Evolutionary conservation across 2,329 filamentous ascomycete species (phyloP).

Genomic region (Meredithiella fracta): DNA sequence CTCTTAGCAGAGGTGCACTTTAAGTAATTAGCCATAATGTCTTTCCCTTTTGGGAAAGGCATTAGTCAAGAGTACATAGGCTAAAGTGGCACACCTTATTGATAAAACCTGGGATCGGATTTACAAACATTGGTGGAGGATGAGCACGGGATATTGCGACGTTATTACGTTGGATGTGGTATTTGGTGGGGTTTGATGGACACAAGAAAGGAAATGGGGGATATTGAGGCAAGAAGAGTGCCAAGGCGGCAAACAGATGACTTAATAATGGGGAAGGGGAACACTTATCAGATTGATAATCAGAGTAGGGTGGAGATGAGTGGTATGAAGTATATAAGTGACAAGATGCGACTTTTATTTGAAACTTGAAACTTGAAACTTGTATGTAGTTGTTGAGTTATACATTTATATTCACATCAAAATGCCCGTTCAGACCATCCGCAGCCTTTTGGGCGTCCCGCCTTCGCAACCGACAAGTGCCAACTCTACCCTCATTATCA

Average conservation of each 20-base stretch:
- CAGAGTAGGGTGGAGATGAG: background rate
- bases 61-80: background rate
- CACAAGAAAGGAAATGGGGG: too few relatives aligned
- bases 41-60: background rate
- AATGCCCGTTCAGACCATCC: background rate
- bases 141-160: background rate
- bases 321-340: background rate
- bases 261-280: too few relatives aligned
- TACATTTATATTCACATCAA: background rate
- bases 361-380: too few relatives aligned
- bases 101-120: too few relatives aligned
- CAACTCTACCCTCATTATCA: background rate
- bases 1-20: conserved; percentile 12
- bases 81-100: too few relatives aligned
- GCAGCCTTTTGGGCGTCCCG: background rate
- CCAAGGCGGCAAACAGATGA: too few relatives aligned
- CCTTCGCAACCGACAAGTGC: background rate
- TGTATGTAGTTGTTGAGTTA: too few relatives aligned
- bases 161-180: too few relatives aligned
- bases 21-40: conserved; percentile 7
- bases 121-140: too few relatives aligned
- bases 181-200: too few relatives aligned
- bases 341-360: too few relatives aligned
- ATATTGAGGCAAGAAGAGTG: too few relatives aligned
- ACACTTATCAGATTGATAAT: background rate